Base-by-base conservation (phyloP, 2,329 filamentous ascomycete species). In the Diaporthe australafricana region DNA sequence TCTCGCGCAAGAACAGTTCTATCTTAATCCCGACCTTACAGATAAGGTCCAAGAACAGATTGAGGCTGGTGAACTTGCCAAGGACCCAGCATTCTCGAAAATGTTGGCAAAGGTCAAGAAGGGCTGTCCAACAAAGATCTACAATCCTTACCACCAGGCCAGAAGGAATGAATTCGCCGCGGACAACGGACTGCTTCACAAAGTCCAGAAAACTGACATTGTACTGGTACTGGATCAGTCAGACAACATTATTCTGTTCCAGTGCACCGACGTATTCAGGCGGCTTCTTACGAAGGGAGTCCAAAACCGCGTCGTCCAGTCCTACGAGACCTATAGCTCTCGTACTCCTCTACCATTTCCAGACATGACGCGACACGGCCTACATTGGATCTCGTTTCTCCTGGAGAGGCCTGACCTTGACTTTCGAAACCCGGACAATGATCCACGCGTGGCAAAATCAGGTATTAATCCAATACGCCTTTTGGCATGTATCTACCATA, bases 191-290 rank as follows among this genome's bases (percentile, higher is more conserved):
- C 27, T 69, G 14, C 32, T 69, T 3, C 27, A 57, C 38, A 57
- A 60, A 1, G 17, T 69, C 0, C 9, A n/a, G 7, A 30, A 25
- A 0, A 25, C 27, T 1, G 66, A 69, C 20, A 57, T 69, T 2
- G 14, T 69, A 40, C 1, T 69, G 3, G n/a, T 69, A 14, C 11
- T 69, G 50, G 66, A 69, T 17, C 53, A n/a, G 30, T 47, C 38
- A 2, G 40, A 42, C 20, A 60, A 60, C n/a, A 16, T 48, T 7
- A 22, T 69, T 2, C 16, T 56, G 8, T 69, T 69, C 20, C 66
- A 69, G 40, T 69, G 50, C 42, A 14, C 9, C 4, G 20, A 50
- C 12, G 66, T 57, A 3, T 69, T 69, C 42, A n/a, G 57, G 2
- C 14, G 48, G 27, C 52, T 69, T 1, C 42, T 69, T 5, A 60